Evolutionary conservation across 176 grass and related monocot species (phyloP).

Genomic region (Lolium rigidum): DNA sequence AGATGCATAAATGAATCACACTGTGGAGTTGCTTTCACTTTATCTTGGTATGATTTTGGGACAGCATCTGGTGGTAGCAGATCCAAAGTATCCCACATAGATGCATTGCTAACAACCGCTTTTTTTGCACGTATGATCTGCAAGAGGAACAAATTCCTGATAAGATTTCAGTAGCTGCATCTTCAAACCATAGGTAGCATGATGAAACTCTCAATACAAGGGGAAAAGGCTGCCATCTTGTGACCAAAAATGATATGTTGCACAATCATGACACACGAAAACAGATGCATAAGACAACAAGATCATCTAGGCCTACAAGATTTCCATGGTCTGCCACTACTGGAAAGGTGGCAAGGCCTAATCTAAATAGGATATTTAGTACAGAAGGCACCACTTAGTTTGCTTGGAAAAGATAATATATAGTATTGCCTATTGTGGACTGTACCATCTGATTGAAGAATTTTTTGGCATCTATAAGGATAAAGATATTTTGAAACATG

Average conservation of each 20-base stretch:
- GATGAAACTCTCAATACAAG: slow-evolving; percentile 26
- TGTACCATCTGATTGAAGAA: background rate
- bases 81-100: slow-evolving; percentile 95
- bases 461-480: slow-evolving; percentile 36
- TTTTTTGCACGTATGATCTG: slow-evolving; percentile 92
- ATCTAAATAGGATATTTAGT: slow-evolving; percentile 35
- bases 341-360: slow-evolving; percentile 40
- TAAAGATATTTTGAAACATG: slow-evolving; percentile 18
- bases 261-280: slow-evolving; percentile 29
- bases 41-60: slow-evolving; percentile 71
- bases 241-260: slow-evolving; percentile 35
- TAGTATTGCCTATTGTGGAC: slow-evolving; percentile 9
- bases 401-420: slow-evolving; percentile 12
- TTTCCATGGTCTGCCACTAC: slow-evolving; percentile 56
- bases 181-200: slow-evolving; percentile 35
- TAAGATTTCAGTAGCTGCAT: slow-evolving; percentile 39
- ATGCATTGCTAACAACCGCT: slow-evolving; percentile 89
- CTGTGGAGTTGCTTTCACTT: slow-evolving; percentile 80
- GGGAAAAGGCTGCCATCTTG: slow-evolving; percentile 29
- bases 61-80: slow-evolving; percentile 70
- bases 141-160: slow-evolving; percentile 39
- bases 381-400: slow-evolving; percentile 18
- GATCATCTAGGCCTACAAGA: slow-evolving; percentile 42
- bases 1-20: slow-evolving; percentile 99
- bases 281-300: slow-evolving; percentile 49